Conservation (phyloP, 164 flowering plant species). For the Aristolochia fimbriata region DNA sequence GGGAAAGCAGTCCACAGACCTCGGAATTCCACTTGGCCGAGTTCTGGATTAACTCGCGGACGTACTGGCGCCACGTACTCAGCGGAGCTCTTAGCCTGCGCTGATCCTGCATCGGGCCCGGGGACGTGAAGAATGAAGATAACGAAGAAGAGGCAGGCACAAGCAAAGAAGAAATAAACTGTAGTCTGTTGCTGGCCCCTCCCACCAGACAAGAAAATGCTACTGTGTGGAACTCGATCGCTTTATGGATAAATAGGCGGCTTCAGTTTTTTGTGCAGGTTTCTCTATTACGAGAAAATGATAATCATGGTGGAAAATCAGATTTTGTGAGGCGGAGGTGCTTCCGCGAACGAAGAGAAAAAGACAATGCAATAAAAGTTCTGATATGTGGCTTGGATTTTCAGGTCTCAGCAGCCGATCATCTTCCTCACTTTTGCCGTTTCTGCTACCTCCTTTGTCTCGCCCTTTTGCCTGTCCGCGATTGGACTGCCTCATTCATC, state of each 20-base stretch:
- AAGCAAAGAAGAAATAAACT: neutral
- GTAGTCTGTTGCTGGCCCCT: too few species aligned
- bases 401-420: constrained; percentile 19
- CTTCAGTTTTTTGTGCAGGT: too few species aligned
- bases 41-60: neutral
- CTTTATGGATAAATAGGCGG: too few species aligned
- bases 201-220: too few species aligned
- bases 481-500: neutral
- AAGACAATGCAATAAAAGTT: constrained; percentile 11
- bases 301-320: too few species aligned
- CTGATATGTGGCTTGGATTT: constrained; percentile 28
- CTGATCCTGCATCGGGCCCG: neutral
- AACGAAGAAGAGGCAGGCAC: neutral
- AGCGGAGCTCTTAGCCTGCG: too few species aligned
- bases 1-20: neutral
- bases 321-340: constrained; percentile 26
- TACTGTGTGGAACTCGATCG: too few species aligned
- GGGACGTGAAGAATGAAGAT: too few species aligned
- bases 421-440: constrained; percentile 11
- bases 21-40: neutral
- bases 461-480: neutral
- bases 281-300: too few species aligned
- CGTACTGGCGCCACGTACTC: constrained; percentile 5
- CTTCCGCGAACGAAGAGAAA: constrained; percentile 4
- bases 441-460: constrained; percentile 8